Conservation (phyloP, 805 yeast species). For the Cyberlindnera maritima region DNA sequence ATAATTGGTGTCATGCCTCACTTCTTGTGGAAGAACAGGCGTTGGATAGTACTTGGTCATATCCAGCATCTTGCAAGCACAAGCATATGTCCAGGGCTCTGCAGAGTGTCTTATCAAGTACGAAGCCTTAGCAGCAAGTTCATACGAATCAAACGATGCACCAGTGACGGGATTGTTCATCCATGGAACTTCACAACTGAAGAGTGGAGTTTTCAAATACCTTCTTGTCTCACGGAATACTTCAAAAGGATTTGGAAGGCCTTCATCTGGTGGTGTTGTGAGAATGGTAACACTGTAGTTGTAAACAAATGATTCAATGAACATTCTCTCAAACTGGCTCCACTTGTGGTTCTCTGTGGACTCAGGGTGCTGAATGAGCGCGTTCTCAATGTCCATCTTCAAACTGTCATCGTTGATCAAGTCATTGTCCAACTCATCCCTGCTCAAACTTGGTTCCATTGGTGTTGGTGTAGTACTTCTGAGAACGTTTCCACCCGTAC, state of each 20-base stretch:
- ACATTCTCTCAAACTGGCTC: slow-evolving; percentile 31
- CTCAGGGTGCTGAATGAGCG: slow-evolving; percentile 9
- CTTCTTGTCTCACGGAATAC: slow-evolving; percentile 34
- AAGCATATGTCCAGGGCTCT: slow-evolving; percentile 7
- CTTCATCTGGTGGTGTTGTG: slow-evolving; percentile 32
- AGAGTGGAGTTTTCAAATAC: slow-evolving; percentile 34
- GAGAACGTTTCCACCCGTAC: background rate
- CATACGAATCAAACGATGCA: slow-evolving; percentile 35
- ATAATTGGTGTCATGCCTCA: slow-evolving; percentile 14
- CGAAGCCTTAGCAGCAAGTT: slow-evolving; percentile 34
- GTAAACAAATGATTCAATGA: slow-evolving; percentile 43
- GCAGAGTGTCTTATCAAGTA: slow-evolving; percentile 25
- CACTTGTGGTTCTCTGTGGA: background rate
- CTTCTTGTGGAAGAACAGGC: slow-evolving; percentile 21
- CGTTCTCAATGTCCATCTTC: slow-evolving; percentile 23
- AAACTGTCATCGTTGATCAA: slow-evolving; percentile 23
- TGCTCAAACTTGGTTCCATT: background rate
- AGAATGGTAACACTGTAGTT: slow-evolving; percentile 39
- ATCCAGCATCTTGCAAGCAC: slow-evolving; percentile 19
- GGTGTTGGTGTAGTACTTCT: background rate
- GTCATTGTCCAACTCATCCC: background rate
- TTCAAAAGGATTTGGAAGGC: slow-evolving; percentile 42
- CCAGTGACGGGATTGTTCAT: slow-evolving; percentile 43
- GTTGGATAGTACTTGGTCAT: slow-evolving; percentile 17
- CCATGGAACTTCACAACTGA: slow-evolving; percentile 37